These are phyloP conservation scores for Solanum corneliomulleri DNA, from an alignment of 257 asterid species.

Conservation along the genomic window DNA sequence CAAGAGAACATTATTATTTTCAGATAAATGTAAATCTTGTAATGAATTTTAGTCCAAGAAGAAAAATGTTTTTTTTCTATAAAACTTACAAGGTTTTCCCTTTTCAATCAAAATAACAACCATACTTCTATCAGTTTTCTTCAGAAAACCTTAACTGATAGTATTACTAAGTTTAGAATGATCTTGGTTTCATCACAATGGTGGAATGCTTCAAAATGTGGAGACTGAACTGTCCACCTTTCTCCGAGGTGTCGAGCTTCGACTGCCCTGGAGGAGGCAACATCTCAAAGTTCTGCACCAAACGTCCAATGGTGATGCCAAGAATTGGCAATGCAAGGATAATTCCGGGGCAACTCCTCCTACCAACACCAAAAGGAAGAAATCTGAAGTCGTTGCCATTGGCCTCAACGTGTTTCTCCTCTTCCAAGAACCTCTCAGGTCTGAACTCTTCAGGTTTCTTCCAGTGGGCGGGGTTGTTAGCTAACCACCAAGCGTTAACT, in stretches of 20 bases:
- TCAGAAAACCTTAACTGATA: background rate
- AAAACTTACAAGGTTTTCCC: background rate
- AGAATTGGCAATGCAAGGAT: conserved; percentile 73
- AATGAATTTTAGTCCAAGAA: background rate
- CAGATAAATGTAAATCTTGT: background rate
- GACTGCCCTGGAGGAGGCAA: conserved; percentile 73
- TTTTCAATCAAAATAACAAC: background rate
- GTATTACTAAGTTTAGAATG: background rate
- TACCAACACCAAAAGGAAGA: conserved; percentile 71
- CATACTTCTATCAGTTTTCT: background rate
- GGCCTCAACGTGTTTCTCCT: conserved; percentile 72
- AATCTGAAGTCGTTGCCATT: conserved; percentile 67
- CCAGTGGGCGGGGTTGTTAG: conserved; percentile 63
- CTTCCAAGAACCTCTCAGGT: conserved; percentile 75
- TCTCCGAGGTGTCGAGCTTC: conserved; percentile 58
- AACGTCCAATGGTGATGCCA: conserved; percentile 59
- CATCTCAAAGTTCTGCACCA: conserved; percentile 80
- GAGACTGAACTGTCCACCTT: conserved; percentile 69
- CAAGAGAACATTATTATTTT: background rate
- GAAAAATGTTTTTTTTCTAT: background rate
- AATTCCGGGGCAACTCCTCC: conserved; percentile 91
- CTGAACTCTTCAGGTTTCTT: conserved; percentile 76
- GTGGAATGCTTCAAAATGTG: conserved; percentile 68
- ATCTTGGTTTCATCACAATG: conserved; percentile 50
- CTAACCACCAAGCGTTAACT: conserved; percentile 82